phyloP scores from a whole-genome alignment of 2,329 filamentous ascomycete species.

The Talaromyces funiculosus region DNA sequence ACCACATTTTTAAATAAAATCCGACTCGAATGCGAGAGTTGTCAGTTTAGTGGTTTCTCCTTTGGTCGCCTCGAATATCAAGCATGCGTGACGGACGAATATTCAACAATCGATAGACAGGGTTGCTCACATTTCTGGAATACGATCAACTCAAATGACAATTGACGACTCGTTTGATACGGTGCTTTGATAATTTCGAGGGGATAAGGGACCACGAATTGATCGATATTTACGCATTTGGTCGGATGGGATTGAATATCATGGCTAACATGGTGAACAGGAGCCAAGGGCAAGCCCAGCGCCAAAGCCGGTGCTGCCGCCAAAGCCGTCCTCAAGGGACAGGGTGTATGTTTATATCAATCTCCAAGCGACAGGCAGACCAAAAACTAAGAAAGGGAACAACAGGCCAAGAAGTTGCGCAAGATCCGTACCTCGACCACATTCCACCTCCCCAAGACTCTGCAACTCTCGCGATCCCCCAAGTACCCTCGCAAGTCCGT shows the following conservation, averaged over 20 bases:
- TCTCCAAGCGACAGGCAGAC: neutral
- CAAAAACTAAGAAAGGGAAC: slow-evolving; percentile 40
- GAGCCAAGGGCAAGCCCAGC: slow-evolving; percentile 38
- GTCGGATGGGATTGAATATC: neutral
- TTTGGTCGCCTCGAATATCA: slow-evolving; percentile 7
- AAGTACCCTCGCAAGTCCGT: slow-evolving; percentile 98
- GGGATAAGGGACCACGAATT: neutral
- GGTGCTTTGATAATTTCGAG: slow-evolving; percentile 11
- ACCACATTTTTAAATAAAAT: neutral
- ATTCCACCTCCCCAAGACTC: slow-evolving; percentile 98
- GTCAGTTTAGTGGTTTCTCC: slow-evolving; percentile 18
- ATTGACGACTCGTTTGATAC: neutral
- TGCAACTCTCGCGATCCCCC: slow-evolving; percentile 79
- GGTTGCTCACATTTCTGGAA: neutral
- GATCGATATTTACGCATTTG: slow-evolving; percentile 1
- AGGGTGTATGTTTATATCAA: slow-evolving; percentile 72
- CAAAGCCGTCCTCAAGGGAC: slow-evolving; percentile 92
- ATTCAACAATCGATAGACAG: neutral
- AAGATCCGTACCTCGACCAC: slow-evolving; percentile 89
- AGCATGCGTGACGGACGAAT: neutral
- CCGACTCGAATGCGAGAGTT: slow-evolving; percentile 12
- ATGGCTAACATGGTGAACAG: slow-evolving; percentile 9
- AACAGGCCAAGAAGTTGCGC: slow-evolving; percentile 76
- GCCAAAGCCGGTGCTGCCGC: slow-evolving; percentile 83
- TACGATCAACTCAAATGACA: neutral